Evolutionary conservation across 306 rosid genomes (phyloP).

Genomic region (Sicyos edulis): DNA sequence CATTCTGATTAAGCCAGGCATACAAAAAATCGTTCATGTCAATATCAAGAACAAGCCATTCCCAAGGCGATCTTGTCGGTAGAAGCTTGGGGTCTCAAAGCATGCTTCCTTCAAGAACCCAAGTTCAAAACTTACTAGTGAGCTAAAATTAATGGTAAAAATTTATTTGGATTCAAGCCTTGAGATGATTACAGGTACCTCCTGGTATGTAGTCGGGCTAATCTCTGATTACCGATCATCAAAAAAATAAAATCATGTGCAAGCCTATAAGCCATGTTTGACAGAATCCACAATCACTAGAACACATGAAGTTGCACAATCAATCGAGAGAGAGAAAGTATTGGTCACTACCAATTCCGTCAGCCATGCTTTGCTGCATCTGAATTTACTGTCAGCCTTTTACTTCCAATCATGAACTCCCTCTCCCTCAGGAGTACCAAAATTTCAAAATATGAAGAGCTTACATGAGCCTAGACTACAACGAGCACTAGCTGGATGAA

Average conservation of each 20-base stretch:
- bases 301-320: neutral
- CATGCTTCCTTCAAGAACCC: no score
- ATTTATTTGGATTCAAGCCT: no score
- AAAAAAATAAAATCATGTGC: no score
- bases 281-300: neutral
- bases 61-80: no score
- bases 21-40: neutral
- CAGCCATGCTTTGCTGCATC: neutral
- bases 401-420: neutral
- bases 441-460: neutral
- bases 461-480: constrained; percentile 5
- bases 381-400: constrained; percentile 1
- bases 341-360: neutral
- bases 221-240: no score
- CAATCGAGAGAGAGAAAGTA: neutral
- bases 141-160: no score
- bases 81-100: no score
- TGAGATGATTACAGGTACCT: no score
- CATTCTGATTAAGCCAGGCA: neutral
- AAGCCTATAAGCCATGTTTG: neutral
- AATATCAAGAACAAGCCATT: neutral
- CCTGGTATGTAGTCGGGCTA: no score
- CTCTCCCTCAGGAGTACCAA: neutral
- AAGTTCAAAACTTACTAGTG: no score
- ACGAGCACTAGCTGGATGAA: constrained; percentile 1